phyloP scores from a whole-genome alignment of 2,329 filamentous ascomycete species.

The Akanthomyces muscarius region DNA sequence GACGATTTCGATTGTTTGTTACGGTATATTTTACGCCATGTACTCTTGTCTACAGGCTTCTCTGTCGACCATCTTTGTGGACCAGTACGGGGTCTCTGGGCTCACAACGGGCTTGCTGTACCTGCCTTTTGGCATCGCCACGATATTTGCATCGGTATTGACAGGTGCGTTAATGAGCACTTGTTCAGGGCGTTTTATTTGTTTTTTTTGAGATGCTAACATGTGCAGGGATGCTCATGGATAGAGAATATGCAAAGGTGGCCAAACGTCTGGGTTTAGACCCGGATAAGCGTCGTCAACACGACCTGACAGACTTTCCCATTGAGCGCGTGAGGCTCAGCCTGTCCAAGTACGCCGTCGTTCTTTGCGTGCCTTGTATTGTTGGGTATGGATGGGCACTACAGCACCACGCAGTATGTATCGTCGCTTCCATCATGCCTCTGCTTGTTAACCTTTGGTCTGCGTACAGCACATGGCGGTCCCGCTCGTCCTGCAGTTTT shows the following conservation, averaged over 20 bases:
- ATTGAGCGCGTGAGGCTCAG: conserved; percentile 5
- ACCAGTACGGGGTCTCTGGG: conserved; percentile 5
- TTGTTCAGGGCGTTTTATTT: no score
- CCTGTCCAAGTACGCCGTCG: conserved; percentile 2
- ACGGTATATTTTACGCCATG: neutral
- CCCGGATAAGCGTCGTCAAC: neutral
- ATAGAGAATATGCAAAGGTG: neutral
- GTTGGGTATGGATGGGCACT: neutral
- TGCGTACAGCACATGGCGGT: conserved; percentile 1
- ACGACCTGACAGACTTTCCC: conserved; percentile 6
- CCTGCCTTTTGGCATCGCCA: neutral
- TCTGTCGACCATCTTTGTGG: conserved; percentile 7
- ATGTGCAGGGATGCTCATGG: neutral
- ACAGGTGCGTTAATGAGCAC: neutral
- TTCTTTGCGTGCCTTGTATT: conserved; percentile 1
- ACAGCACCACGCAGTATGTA: conserved; percentile 5
- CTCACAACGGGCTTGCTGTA: neutral
- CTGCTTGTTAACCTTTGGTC: neutral
- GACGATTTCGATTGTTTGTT: neutral
- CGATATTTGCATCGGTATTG: neutral
- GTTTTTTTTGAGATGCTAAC: neutral
- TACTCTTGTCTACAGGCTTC: conserved; percentile 4
- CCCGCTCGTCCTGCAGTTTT: conserved; percentile 5
- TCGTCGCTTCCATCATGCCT: neutral
- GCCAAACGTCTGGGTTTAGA: neutral